Evolutionary conservation across 257 asterid genomes (phyloP).

Genomic region (Solanum sejunctum): DNA sequence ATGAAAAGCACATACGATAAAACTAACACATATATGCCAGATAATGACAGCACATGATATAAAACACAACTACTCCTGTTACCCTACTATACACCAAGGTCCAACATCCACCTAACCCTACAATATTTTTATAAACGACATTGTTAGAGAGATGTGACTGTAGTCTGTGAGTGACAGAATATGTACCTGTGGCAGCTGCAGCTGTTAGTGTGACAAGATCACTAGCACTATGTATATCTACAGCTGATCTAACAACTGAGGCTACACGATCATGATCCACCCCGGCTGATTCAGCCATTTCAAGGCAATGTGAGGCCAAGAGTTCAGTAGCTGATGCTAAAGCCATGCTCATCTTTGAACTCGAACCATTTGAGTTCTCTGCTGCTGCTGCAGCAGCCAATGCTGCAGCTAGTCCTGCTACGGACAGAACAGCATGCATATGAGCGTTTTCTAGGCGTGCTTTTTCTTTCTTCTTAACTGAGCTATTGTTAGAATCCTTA

Average conservation of each 20-base stretch:
- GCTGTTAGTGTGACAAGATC: slow-evolving; percentile 74
- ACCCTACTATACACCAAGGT: too few relatives aligned
- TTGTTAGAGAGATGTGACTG: not conserved
- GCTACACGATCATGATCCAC: slow-evolving; percentile 46
- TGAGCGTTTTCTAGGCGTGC: slow-evolving; percentile 59
- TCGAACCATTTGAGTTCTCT: slow-evolving; percentile 18
- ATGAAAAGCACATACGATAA: too few relatives aligned
- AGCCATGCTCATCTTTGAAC: slow-evolving; percentile 52
- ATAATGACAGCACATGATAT: too few relatives aligned
- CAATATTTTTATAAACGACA: too few relatives aligned
- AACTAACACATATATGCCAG: too few relatives aligned
- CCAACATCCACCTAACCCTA: too few relatives aligned
- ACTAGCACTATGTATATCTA: slow-evolving; percentile 51
- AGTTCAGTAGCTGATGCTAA: slow-evolving; percentile 75
- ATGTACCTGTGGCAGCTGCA: slow-evolving; percentile 81
- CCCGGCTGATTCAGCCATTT: slow-evolving; percentile 69
- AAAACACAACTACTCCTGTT: too few relatives aligned
- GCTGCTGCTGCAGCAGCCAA: slow-evolving; percentile 50
- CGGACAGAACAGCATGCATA: slow-evolving; percentile 45
- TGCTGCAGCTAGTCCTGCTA: slow-evolving; percentile 86
- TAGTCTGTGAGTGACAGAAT: not conserved
- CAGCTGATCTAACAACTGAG: slow-evolving; percentile 53
- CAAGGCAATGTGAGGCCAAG: slow-evolving; percentile 70
- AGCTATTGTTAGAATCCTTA: slow-evolving; percentile 20
- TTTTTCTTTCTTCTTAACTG: slow-evolving; percentile 59